These are phyloP conservation scores for Sporisorium graminicola DNA, from an alignment of 1,284 basidiomycete species.

Conservation along the genomic window DNA sequence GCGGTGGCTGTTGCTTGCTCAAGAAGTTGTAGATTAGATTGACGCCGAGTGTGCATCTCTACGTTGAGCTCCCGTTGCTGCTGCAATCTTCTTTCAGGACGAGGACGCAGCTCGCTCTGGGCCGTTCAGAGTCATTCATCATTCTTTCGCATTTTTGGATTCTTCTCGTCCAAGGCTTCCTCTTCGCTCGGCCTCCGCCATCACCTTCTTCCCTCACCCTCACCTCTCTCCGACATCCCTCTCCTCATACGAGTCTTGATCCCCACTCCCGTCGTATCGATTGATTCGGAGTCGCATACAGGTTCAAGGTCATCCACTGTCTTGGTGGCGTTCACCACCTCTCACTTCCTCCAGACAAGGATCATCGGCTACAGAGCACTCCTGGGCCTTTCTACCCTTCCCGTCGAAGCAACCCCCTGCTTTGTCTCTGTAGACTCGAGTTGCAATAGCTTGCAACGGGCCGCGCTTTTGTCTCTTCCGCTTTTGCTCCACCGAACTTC, in stretches of 20 bases:
- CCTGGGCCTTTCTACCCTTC: background rate
- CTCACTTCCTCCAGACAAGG: background rate
- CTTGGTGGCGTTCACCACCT: slow-evolving; percentile 21
- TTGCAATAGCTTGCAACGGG: background rate
- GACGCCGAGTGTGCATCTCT: no score
- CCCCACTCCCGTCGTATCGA: slow-evolving; percentile 19
- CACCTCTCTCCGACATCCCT: slow-evolving; percentile 3
- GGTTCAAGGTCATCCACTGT: slow-evolving; percentile 19
- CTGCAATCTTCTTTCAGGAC: no score
- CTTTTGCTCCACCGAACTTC: background rate
- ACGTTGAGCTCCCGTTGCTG: no score
- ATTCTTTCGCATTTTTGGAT: background rate
- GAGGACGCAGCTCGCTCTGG: no score
- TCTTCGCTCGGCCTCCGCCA: background rate
- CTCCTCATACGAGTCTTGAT: slow-evolving; percentile 11
- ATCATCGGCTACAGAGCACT: background rate
- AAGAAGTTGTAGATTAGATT: no score
- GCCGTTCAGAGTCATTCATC: slow-evolving; percentile 5
- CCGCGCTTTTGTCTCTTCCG: background rate
- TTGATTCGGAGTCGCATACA: slow-evolving; percentile 4
- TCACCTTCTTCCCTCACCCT: background rate
- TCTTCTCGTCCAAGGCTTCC: background rate
- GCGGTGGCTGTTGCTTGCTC: no score
- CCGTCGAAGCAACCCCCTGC: background rate
- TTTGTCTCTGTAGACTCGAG: background rate